These are phyloP conservation scores for Puccinia triticina DNA, from an alignment of 1,284 basidiomycete species.

Conservation along the genomic window DNA sequence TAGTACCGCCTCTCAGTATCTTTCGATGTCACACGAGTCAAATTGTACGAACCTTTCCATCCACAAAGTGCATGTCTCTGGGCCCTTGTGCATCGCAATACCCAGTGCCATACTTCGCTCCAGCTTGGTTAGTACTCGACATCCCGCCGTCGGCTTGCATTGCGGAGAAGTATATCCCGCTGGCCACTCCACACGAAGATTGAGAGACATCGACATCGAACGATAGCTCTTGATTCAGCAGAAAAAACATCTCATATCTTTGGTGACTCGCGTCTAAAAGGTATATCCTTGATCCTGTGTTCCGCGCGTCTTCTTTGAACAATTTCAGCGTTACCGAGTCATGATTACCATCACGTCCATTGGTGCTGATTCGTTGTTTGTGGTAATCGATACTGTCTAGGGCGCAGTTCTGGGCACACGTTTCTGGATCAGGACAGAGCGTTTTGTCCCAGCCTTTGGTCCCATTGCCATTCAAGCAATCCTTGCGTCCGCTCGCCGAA, in stretches of 20 bases:
- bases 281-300: not conserved
- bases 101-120: constrained; percentile 51
- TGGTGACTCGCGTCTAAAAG: not conserved
- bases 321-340: not conserved
- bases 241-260: not conserved
- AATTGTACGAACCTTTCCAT: constrained; percentile 63
- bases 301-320: not conserved
- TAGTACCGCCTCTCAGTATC: too few species aligned
- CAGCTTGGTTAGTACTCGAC: constrained; percentile 32
- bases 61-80: constrained; percentile 67
- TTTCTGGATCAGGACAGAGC: constrained; percentile 23
- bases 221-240: constrained; percentile 21
- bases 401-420: constrained; percentile 30
- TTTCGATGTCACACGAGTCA: not conserved
- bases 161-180: constrained; percentile 62
- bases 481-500: not conserved
- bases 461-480: constrained; percentile 23
- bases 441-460: constrained; percentile 16
- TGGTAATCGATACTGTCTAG: not conserved
- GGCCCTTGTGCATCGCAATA: constrained; percentile 61
- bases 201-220: constrained; percentile 35
- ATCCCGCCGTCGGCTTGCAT: constrained; percentile 56
- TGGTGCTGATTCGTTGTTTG: not conserved
- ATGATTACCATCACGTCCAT: not conserved
- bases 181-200: constrained; percentile 56